Conservation (phyloP, 495 filamentous ascomycete genomes). For the Penicillium longicatenatum region DNA sequence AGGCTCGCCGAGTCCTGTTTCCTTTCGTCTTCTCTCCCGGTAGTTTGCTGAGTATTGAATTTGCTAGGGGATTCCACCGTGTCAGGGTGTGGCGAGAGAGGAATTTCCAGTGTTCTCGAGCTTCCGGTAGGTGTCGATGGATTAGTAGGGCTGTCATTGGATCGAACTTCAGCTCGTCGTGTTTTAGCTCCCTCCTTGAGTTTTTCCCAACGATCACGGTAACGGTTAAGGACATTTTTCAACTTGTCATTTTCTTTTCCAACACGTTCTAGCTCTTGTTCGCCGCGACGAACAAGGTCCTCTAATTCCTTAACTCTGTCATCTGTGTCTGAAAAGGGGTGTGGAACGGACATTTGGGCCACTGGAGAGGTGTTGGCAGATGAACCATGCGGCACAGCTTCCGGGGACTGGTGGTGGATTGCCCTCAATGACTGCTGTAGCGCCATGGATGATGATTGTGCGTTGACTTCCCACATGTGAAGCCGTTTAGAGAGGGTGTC, state of each 20-base stretch:
- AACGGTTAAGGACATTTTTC: conserved; percentile 63
- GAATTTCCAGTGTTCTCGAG: conserved; percentile 11
- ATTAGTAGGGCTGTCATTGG: conserved; percentile 18
- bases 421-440: conserved; percentile 78
- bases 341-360: conserved; percentile 23
- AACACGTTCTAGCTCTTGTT: conserved; percentile 58
- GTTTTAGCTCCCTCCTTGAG: conserved; percentile 82
- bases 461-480: conserved; percentile 81
- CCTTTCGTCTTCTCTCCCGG: neutral
- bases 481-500: conserved; percentile 79
- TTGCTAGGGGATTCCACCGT: conserved; percentile 5
- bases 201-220: conserved; percentile 80
- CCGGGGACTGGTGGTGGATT: conserved; percentile 54
- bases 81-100: conserved; percentile 16
- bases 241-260: conserved; percentile 71
- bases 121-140: conserved; percentile 6
- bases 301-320: conserved; percentile 50
- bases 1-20: neutral
- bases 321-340: conserved; percentile 35
- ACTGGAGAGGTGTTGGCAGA: conserved; percentile 32
- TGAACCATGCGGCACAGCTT: conserved; percentile 22
- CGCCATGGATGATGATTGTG: conserved; percentile 77
- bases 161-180: conserved; percentile 32
- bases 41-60: neutral
- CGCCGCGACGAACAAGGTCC: conserved; percentile 44